These are phyloP conservation scores for Xylariaceae sp. DNA, from an alignment of 2,329 filamentous ascomycete genomes.

Conservation along the genomic window DNA sequence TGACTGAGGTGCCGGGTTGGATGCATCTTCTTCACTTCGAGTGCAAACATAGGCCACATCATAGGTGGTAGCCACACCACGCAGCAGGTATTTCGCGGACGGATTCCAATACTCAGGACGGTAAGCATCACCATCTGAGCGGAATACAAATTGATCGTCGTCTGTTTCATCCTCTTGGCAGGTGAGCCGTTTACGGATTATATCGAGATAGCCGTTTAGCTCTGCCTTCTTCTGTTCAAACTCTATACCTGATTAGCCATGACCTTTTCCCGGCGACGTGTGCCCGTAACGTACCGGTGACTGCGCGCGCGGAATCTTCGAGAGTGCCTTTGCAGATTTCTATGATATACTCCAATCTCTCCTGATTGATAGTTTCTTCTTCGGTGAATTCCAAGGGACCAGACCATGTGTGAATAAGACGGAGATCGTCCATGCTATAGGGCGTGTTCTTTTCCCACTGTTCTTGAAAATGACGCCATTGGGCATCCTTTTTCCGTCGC, in stretches of 20 bases:
- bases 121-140: conserved; percentile 24
- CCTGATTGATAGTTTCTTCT: conserved; percentile 31
- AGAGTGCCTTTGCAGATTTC: conserved; percentile 34
- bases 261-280: not conserved
- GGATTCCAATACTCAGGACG: conserved; percentile 38
- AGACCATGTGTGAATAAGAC: conserved; percentile 37
- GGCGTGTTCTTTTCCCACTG: conserved; percentile 19
- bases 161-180: conserved; percentile 32
- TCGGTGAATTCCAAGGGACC: conserved; percentile 38
- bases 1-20: conserved; percentile 38
- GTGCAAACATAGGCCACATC: conserved; percentile 50
- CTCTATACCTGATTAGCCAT: conserved; percentile 24
- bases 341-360: conserved; percentile 35
- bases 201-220: conserved; percentile 21
- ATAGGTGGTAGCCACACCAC: conserved; percentile 47
- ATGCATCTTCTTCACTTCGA: conserved; percentile 39
- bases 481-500: conserved; percentile 25
- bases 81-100: conserved; percentile 44
- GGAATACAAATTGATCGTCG: conserved; percentile 30
- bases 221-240: conserved; percentile 19
- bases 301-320: conserved; percentile 32
- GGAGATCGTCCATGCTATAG: conserved; percentile 31
- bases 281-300: conserved; percentile 35
- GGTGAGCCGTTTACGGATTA: conserved; percentile 31
- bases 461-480: conserved; percentile 28